Evolutionary conservation across 768 basidiomycete species (phyloP), one percentile per base, ranked within the genome.

Genomic region (Suillus luteus): DNA sequence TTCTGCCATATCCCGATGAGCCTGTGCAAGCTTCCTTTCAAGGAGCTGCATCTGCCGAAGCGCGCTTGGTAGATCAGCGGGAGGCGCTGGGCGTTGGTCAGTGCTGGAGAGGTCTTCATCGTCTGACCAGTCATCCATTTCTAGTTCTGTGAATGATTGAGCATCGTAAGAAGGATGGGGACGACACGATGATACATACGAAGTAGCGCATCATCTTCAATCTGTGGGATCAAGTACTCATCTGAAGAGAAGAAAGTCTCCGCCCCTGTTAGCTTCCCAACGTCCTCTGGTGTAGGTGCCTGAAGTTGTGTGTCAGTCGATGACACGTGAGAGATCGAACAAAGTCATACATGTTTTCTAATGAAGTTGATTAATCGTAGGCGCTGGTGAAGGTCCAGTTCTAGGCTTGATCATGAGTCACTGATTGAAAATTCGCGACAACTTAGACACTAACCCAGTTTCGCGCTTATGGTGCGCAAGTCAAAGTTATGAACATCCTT

Each of bases 291-390:
- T 10, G 81, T 74, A 55, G 82, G 77, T 75, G 84, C 87, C 91
- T 93, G 72, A 63, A 40, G 44, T 61, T 44, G 68, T 31, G 31
- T 17, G 43, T 43, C 33, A 62, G 19, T 19, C 11, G 12, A 35
- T 4, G 5, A 58, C 37, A 2, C 9, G n/a, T 41, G 15, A 38
- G 49, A 57, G 22, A 24, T 10, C 52, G 44, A 55, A 51, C 5
- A 51, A 1, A 17, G 31, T 44, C 71, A 62, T 61, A 92, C 93
- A 75, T 86, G 84, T 76, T 85, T 90, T 63, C 95, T 80, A 71
- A 96, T 93, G 76, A 84, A 92, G 74, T 97, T 97, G 76, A 97
- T 86, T 59, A 97, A 77, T 55, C 92, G 85, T 68, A 94, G 88
- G 22, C 91, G 83, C 62, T 85, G 84, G 75, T 94, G 88, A 66